Evolutionary conservation across 208 protist species (phyloP).

Genomic region (Acanthamoeba sp.): DNA sequence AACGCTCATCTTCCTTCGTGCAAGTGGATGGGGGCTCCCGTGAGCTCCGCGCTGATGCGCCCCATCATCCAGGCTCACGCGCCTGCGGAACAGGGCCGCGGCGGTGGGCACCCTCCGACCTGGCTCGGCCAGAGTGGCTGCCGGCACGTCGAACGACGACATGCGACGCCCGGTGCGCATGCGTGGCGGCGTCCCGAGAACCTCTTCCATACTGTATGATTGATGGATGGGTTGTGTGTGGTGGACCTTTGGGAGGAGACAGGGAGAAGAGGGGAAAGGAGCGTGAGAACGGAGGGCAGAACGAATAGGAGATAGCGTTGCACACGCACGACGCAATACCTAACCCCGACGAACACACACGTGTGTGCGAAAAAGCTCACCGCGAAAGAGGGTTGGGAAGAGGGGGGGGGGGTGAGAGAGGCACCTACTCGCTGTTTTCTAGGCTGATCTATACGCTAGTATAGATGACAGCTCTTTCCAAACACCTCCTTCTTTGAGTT

Average conservation of each 20-base stretch:
- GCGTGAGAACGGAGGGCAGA: background rate
- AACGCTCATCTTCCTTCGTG: conserved; percentile 41
- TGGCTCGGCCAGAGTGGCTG: background rate
- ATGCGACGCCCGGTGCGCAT: background rate
- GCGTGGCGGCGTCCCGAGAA: background rate
- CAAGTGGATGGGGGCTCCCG: background rate
- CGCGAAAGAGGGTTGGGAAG: background rate
- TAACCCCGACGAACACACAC: too few relatives aligned
- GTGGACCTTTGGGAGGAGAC: background rate
- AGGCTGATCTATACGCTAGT: background rate
- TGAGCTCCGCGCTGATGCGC: background rate
- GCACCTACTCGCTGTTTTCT: background rate
- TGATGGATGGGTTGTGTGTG: background rate
- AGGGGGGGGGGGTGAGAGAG: background rate
- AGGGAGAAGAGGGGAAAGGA: too few relatives aligned
- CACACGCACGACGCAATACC: too few relatives aligned
- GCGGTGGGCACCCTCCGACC: background rate
- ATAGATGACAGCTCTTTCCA: background rate
- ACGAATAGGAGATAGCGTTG: background rate
- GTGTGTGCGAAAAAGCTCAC: too few relatives aligned
- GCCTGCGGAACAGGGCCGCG: background rate
- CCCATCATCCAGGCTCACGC: conserved; percentile 41
- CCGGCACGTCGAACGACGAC: conserved; percentile 10
- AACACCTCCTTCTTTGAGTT: background rate
- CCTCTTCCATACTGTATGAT: background rate